Percentiles rank a stretch among this genome's conserved stretches.
Conservation (phyloP, 2,329 filamentous ascomycete species). For the Sphaerulina musiva region DNA sequence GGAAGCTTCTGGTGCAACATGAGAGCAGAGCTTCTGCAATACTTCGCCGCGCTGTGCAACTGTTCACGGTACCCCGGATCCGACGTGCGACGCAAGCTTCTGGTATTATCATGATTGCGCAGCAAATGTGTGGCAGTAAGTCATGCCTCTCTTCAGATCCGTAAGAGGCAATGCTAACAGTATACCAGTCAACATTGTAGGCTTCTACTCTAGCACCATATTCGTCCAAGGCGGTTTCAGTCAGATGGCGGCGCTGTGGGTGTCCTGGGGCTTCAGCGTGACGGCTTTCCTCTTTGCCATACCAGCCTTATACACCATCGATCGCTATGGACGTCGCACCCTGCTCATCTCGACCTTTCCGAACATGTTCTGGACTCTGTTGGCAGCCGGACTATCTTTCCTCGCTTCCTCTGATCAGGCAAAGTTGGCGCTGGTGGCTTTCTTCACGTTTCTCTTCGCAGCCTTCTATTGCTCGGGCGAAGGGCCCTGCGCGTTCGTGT, state of each 20-base stretch:
- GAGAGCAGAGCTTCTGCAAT: background rate
- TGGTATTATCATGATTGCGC: slow-evolving; percentile 20
- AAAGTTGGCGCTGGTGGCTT: slow-evolving; percentile 30
- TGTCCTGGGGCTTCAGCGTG: slow-evolving; percentile 53
- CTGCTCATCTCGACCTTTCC: slow-evolving; percentile 47
- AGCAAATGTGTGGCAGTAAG: slow-evolving; percentile 13
- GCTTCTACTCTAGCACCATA: slow-evolving; percentile 35
- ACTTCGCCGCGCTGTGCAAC: slow-evolving; percentile 13
- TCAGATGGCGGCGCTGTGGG: slow-evolving; percentile 46
- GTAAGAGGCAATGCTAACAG: slow-evolving; percentile 25
- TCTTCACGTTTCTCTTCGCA: slow-evolving; percentile 30
- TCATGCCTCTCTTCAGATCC: background rate
- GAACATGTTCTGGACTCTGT: slow-evolving; percentile 45
- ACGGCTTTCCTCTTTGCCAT: slow-evolving; percentile 55
- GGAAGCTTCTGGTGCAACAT: slow-evolving; percentile 14
- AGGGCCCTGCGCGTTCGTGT: slow-evolving; percentile 31
- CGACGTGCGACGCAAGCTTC: slow-evolving; percentile 22
- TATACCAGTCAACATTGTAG: slow-evolving; percentile 1
- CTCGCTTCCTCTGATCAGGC: slow-evolving; percentile 33
- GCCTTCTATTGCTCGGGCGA: slow-evolving; percentile 25
- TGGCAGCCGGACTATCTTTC: slow-evolving; percentile 48
- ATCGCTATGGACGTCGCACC: slow-evolving; percentile 47
- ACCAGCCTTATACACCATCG: slow-evolving; percentile 50
- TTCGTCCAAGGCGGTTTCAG: slow-evolving; percentile 33
- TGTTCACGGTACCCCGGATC: slow-evolving; percentile 25